Percentiles rank a stretch among this genome's conserved stretches.
These are phyloP conservation scores for Zancudomyces culisetae DNA, from an alignment of 371 early-diverging fungal genomes.

Conservation along the genomic window DNA sequence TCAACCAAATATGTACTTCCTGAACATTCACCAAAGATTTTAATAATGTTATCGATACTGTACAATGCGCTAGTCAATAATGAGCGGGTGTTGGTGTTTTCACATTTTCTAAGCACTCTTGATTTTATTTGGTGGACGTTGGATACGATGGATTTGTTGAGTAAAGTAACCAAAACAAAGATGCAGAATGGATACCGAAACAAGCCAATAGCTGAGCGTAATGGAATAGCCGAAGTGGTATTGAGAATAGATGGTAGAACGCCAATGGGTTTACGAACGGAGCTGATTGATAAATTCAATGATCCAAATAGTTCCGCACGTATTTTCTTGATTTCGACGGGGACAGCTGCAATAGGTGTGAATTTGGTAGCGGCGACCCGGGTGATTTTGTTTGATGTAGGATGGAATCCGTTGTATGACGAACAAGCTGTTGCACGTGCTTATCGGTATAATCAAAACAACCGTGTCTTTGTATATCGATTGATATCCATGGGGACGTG, in stretches of 20 bases:
- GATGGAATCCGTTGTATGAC: slow-evolving; percentile 91
- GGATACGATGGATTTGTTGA: not conserved
- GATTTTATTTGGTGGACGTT: slow-evolving; percentile 30
- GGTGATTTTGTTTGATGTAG: slow-evolving; percentile 75
- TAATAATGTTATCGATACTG: slow-evolving; percentile 29
- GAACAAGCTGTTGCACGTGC: slow-evolving; percentile 76
- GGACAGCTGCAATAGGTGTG: slow-evolving; percentile 66
- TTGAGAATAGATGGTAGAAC: slow-evolving; percentile 36
- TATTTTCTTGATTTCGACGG: slow-evolving; percentile 24
- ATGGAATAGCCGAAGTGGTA: not conserved
- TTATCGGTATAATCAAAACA: slow-evolving; percentile 56
- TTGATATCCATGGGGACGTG: slow-evolving; percentile 32
- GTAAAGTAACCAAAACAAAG: not conserved
- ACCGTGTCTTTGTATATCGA: slow-evolving; percentile 58
- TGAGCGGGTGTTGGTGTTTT: slow-evolving; percentile 58
- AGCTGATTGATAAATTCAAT: slow-evolving; percentile 61
- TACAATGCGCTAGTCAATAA: slow-evolving; percentile 16
- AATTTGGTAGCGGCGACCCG: slow-evolving; percentile 77
- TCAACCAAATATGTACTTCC: not conserved
- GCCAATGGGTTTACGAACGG: slow-evolving; percentile 33
- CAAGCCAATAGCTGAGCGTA: not conserved
- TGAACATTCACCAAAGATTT: slow-evolving; percentile 20
- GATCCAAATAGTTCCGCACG: slow-evolving; percentile 29
- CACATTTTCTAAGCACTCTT: slow-evolving; percentile 42
- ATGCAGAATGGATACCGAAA: not conserved